Base-by-base conservation (phyloP, 306 rosid genomes). In the Prunus fruticosa region DNA sequence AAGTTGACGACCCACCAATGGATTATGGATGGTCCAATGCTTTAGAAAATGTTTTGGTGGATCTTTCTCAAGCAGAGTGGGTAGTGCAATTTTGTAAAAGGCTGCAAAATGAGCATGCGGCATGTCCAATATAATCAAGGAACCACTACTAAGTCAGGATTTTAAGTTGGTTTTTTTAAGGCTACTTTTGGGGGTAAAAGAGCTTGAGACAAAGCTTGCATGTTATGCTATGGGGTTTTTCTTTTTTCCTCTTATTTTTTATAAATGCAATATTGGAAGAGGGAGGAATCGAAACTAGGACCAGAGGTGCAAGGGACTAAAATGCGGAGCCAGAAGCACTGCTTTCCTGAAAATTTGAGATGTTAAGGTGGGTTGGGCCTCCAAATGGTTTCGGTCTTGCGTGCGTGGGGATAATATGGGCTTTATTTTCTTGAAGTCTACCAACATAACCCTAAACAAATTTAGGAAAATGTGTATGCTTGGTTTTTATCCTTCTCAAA, bases 101-200 rank as follows among this genome's bases (percentile, higher is more conserved):
- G 46, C 74, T 69, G 74, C 74, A 28, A 50, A 19, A 9, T 50
- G 73, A 12, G 63, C 75, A 30, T 71, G 75, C 75, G 64, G 28
- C 47, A 30, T 28, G 49, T 11, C 62, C 75, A 51, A 19, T 49
- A 5, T 49, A 49, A 49, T 12, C 5, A 14, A 23, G 15, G 64
- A 58, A 49, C 13, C 8, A 13, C 28, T 10, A 20, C 8, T 34
- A 34, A 32, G 15, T 56, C 5, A 2, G 43, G 57, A 52, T 52
- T 52, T 16, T 18, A 52, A 16, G 2, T 52, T 6, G 57, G 22
- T 52, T 52, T 16, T 18, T 6, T 52, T 18, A 52, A 0, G 8
- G 19, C 3, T 52, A 16, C 57, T 52, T 52, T 51, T 51, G 2
- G 20, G 22, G 18, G 20, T 0, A 18, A 52, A 18, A 16, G 20